These are phyloP conservation scores for Fusarium phyllophilum DNA, from an alignment of 2,329 filamentous ascomycete species.

Conservation along the genomic window DNA sequence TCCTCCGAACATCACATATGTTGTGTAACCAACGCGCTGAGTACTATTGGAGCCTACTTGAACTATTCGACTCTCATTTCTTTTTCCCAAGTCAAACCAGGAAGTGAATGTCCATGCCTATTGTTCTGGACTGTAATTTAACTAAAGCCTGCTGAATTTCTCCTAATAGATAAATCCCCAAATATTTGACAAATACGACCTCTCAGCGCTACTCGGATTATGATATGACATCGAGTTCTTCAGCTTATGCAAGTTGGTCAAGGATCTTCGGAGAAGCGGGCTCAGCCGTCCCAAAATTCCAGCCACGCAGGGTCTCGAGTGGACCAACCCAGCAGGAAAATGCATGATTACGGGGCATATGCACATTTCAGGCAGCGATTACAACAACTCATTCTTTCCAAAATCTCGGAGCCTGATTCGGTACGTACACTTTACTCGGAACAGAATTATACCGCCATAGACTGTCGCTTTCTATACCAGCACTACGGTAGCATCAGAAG, in stretches of 20 bases:
- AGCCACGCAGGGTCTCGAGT: background rate
- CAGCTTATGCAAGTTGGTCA: background rate
- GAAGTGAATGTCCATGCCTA: accelerated
- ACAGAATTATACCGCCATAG: background rate
- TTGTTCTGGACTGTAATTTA: too few relatives aligned
- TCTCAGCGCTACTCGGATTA: background rate
- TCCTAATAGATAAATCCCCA: too few relatives aligned
- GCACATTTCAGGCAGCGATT: background rate
- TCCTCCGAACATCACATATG: background rate
- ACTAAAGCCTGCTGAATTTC: too few relatives aligned
- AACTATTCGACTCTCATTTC: background rate
- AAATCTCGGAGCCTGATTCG: background rate
- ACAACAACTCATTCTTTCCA: too few relatives aligned
- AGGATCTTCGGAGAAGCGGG: background rate
- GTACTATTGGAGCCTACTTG: background rate
- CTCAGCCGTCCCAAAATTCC: background rate
- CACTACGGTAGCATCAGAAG: background rate
- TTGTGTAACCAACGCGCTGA: background rate
- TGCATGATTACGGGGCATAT: background rate
- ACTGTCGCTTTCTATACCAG: too few relatives aligned
- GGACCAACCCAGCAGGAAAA: background rate
- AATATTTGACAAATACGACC: too few relatives aligned
- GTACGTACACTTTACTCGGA: background rate
- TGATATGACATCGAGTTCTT: background rate
- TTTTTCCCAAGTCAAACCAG: background rate